phyloP scores from a whole-genome alignment of 176 grass and related monocot species.

The Oryza glumipatula region DNA sequence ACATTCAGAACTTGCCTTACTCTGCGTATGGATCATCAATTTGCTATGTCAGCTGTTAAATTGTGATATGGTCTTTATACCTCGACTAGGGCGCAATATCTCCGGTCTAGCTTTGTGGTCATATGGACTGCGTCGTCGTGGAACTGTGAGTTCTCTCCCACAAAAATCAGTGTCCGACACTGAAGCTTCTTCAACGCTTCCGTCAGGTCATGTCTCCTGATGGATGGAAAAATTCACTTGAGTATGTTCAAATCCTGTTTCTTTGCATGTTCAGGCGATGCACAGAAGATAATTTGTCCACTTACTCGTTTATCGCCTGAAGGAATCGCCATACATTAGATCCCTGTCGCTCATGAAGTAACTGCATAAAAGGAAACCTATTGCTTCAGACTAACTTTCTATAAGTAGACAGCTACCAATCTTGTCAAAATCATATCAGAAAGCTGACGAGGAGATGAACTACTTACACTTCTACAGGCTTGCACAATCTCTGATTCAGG shows the following conservation, averaged over 20 bases:
- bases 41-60: background rate
- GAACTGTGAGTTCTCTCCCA: constrained; percentile 84
- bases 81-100: constrained; percentile 90
- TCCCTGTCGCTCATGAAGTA: constrained; percentile 83
- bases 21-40: background rate
- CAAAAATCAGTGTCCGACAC: constrained; percentile 90
- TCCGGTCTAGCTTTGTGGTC: constrained; percentile 75
- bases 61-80: constrained; percentile 32
- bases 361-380: constrained; percentile 53
- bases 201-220: constrained; percentile 77
- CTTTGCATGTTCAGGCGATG: background rate
- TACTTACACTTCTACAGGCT: constrained; percentile 95
- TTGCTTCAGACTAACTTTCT: constrained; percentile 5
- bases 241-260: background rate
- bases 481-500: constrained; percentile 93
- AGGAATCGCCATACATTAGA: constrained; percentile 87
- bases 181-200: constrained; percentile 81
- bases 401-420: background rate
- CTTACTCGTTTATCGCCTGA: constrained; percentile 80
- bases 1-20: constrained; percentile 24
- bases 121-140: constrained; percentile 79
- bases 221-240: constrained; percentile 16
- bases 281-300: constrained; percentile 9
- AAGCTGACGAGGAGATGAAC: background rate
- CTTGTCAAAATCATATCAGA: constrained; percentile 12